Base-by-base conservation (phyloP, 208 protist species). In the Leishmania arabica region DNA sequence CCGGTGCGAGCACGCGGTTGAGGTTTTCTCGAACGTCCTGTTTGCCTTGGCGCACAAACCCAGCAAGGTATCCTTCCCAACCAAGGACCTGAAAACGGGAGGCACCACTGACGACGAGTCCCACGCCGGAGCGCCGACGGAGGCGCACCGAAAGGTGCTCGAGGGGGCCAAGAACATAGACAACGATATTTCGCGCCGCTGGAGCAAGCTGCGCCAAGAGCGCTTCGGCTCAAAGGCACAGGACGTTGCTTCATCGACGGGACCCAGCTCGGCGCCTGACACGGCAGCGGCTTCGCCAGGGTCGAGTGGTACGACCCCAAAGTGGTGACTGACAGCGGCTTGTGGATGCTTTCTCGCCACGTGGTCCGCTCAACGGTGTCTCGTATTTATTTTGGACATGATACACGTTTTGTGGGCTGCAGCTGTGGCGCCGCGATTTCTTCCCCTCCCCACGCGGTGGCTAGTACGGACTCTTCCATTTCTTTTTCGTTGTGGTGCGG, bases 11-110 rank as follows among this genome's bases (percentile, higher is more conserved):
- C 83, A 94, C 68, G 90, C 90, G 9, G 87, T 88, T 15, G 82
- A 89, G 66, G 81, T 86, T 17, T 93, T 95, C 54, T 87, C 90
- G 11, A 78, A 82, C 1, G 68, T 92, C 45, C 82, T 95, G 0
- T 95, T 94, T 73, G 83, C 89, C 11, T 73, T 94, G 27, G 88
- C 92, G n/a, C 92, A 95, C 81, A 95, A 95, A 75, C 92, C 92
- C 3, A 95, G 92, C 76, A 95, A 95, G 60, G 85, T 95, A 3
- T 81, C 82, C 8, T 95, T 95, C 83, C 83, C 31, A 0, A 78
- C 34, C 8, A 75, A 71, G 19, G 68, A 72, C 60, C 76, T 21
- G 21, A 34, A 31, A 53, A 75, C 70, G 9, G 82, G 64, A 6
- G 58, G 51, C 21, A 64, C 62, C 42, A 77, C 66, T 47, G 66